A percentile compares a stretch with the other conserved stretches of the same genome.
phyloP scores from a whole-genome alignment of 768 basidiomycete genomes.

The Amanita fuliginea region DNA sequence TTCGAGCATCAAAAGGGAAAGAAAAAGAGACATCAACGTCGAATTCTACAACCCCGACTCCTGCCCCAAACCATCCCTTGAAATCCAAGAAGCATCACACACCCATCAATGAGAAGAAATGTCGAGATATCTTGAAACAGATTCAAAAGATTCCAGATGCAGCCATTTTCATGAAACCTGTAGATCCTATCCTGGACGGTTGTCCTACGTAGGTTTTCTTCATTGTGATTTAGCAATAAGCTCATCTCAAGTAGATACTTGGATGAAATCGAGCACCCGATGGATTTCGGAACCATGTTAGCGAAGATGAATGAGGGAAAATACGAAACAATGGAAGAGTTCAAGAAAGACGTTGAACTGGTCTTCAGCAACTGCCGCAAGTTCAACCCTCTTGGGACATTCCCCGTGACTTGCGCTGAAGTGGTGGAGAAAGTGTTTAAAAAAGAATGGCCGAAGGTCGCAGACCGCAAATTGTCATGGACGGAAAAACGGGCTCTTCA shows the following conservation, averaged over 20 bases:
- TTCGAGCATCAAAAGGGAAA: constrained; percentile 57
- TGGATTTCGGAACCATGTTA: constrained; percentile 84
- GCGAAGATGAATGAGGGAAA: constrained; percentile 52
- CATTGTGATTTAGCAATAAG: background rate
- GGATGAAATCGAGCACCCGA: constrained; percentile 83
- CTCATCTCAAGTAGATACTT: constrained; percentile 54
- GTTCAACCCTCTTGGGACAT: constrained; percentile 83
- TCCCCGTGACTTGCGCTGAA: constrained; percentile 62
- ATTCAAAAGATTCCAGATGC: constrained; percentile 56
- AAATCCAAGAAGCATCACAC: constrained; percentile 32
- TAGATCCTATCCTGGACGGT: constrained; percentile 73
- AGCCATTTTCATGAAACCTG: constrained; percentile 67
- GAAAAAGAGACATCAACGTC: constrained; percentile 39
- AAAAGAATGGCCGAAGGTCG: constrained; percentile 77
- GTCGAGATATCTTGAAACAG: constrained; percentile 55
- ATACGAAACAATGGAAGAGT: constrained; percentile 75
- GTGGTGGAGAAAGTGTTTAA: constrained; percentile 65
- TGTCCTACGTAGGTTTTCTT: constrained; percentile 72
- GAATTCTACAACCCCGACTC: background rate
- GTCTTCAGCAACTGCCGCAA: constrained; percentile 83
- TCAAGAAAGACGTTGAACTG: constrained; percentile 70
- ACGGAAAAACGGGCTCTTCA: constrained; percentile 74
- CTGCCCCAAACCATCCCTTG: constrained; percentile 1
- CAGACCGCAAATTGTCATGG: constrained; percentile 62
- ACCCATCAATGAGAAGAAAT: constrained; percentile 76